A percentile compares a stretch with the other conserved stretches of the same genome.
Conservation (phyloP, 371 early-diverging fungal genomes). For the Mucor indicus region DNA sequence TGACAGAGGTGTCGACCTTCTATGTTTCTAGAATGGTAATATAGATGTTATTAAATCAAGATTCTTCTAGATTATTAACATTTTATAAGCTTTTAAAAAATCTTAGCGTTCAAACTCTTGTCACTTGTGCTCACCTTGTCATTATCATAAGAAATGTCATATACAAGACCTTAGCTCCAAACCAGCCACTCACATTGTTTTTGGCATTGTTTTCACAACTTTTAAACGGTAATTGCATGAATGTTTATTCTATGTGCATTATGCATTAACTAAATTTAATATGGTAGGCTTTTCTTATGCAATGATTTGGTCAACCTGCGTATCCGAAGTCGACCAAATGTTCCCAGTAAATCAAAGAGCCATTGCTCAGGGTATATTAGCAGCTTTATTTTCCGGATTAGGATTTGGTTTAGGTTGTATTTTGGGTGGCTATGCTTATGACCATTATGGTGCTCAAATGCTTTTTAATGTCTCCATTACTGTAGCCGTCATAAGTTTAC, state of each 20-base stretch:
- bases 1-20: slow-evolving; percentile 42
- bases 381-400: slow-evolving; percentile 34
- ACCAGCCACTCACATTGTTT: slow-evolving; percentile 11
- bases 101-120: slow-evolving; percentile 20
- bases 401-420: slow-evolving; percentile 42
- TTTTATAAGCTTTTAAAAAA: slow-evolving; percentile 33
- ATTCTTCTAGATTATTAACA: too few relatives aligned
- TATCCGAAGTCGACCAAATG: slow-evolving; percentile 38
- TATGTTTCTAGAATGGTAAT: slow-evolving; percentile 38
- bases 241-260: neutral
- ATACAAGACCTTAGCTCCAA: slow-evolving; percentile 23
- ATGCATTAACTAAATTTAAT: neutral
- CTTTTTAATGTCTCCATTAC: slow-evolving; percentile 17
- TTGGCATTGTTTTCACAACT: slow-evolving; percentile 29
- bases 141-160: slow-evolving; percentile 28
- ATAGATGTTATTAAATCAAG: too few relatives aligned
- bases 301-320: slow-evolving; percentile 39
- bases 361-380: slow-evolving; percentile 42
- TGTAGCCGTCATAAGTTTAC: slow-evolving; percentile 11
- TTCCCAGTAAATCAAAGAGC: slow-evolving; percentile 43
- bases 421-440: slow-evolving; percentile 33
- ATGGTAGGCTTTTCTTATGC: slow-evolving; percentile 26
- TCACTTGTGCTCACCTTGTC: slow-evolving; percentile 25
- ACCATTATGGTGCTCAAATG: slow-evolving; percentile 21
- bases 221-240: slow-evolving; percentile 20